Evolutionary conservation across 352 stramenopile species (phyloP).

Genomic region (Elongisporangium anandrum): DNA sequence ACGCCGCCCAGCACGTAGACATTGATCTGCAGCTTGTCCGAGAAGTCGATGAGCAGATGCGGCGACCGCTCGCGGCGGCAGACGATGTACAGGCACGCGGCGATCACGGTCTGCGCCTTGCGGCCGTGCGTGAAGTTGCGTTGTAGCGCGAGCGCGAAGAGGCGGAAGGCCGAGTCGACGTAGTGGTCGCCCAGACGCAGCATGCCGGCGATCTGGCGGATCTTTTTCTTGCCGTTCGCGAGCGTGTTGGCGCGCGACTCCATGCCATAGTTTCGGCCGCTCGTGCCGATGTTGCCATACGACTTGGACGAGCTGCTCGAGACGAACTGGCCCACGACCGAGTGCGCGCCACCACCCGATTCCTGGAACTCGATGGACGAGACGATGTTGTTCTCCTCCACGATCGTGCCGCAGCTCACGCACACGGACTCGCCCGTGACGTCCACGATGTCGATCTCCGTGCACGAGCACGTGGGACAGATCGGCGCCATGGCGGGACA

Average conservation of each 20-base stretch:
- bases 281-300: constrained; percentile 85
- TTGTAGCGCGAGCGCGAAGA: constrained; percentile 95
- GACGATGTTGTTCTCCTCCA: constrained; percentile 98
- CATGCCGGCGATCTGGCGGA: constrained; percentile 91
- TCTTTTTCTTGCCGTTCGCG: constrained; percentile 92
- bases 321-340: constrained; percentile 96
- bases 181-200: constrained; percentile 93
- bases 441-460: constrained; percentile 93
- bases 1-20: constrained; percentile 85
- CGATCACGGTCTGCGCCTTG: constrained; percentile 95
- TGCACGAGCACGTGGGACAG: constrained; percentile 95
- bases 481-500: constrained; percentile 41
- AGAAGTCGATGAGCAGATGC: constrained; percentile 99
- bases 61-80: constrained; percentile 97
- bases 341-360: constrained; percentile 82
- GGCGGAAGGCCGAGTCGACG: constrained; percentile 94
- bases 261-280: constrained; percentile 89
- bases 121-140: constrained; percentile 97
- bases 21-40: constrained; percentile 96
- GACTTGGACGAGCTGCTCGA: constrained; percentile 88
- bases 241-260: constrained; percentile 96
- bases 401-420: constrained; percentile 89
- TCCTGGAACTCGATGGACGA: constrained; percentile 97
- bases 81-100: constrained; percentile 98
- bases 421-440: constrained; percentile 86